Conservation (phyloP, 1,284 basidiomycete genomes). For the Hymenochaete sp. region DNA sequence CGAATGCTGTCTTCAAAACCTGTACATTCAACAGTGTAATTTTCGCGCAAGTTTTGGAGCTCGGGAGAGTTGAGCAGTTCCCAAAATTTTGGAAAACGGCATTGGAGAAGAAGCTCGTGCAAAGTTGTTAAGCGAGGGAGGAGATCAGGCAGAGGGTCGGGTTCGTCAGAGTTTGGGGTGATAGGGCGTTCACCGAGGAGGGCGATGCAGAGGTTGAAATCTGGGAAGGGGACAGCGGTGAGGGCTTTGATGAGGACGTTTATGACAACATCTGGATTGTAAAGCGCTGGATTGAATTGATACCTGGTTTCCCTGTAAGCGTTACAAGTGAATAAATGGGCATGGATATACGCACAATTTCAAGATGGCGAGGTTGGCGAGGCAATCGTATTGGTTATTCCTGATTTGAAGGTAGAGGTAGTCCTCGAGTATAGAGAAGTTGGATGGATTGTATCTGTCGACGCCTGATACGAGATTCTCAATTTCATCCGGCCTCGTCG, state of each 20-base stretch:
- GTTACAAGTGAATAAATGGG: background rate
- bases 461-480: slow-evolving; percentile 89
- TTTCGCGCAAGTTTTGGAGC: slow-evolving; percentile 66
- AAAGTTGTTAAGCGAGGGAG: slow-evolving; percentile 71
- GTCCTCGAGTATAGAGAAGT: slow-evolving; percentile 87
- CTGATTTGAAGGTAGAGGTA: slow-evolving; percentile 90
- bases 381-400: slow-evolving; percentile 84
- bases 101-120: slow-evolving; percentile 73
- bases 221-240: slow-evolving; percentile 73
- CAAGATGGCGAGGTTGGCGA: slow-evolving; percentile 85
- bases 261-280: slow-evolving; percentile 87
- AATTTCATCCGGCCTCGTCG: slow-evolving; percentile 74
- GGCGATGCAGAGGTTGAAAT: slow-evolving; percentile 90
- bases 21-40: slow-evolving; percentile 73
- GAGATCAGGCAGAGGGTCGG: slow-evolving; percentile 66
- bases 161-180: slow-evolving; percentile 61
- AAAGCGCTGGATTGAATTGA: slow-evolving; percentile 92
- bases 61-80: slow-evolving; percentile 56
- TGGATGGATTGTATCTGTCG: slow-evolving; percentile 94
- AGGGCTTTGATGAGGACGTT: slow-evolving; percentile 93
- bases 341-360: slow-evolving; percentile 51
- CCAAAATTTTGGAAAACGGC: slow-evolving; percentile 91
- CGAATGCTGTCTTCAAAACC: slow-evolving; percentile 79
- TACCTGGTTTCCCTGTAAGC: too few species aligned
- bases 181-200: slow-evolving; percentile 71